A percentile compares a stretch with the other conserved stretches of the same genome.
Conservation (phyloP, 1,284 basidiomycete species). For the Apiotrichum akiyoshidainum region DNA sequence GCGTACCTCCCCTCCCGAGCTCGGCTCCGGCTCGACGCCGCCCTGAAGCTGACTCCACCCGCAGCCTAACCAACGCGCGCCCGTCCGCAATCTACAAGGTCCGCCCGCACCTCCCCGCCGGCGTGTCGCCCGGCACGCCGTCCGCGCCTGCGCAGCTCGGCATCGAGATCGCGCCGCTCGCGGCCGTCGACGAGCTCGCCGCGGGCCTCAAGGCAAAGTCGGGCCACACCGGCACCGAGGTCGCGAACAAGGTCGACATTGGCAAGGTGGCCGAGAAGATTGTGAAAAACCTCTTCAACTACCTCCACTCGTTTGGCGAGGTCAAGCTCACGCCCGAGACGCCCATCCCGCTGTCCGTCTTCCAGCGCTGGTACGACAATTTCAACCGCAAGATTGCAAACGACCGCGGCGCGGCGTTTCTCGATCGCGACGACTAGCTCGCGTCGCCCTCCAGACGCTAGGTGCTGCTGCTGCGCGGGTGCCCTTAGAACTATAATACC, state of each 20-base stretch:
- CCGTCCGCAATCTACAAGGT: constrained; percentile 88
- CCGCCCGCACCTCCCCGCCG: constrained; percentile 56
- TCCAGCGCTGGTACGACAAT: constrained; percentile 77
- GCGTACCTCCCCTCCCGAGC: no score
- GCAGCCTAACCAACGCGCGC: constrained; percentile 82
- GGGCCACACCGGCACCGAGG: constrained; percentile 27
- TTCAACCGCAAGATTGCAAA: constrained; percentile 70
- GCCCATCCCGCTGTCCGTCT: constrained; percentile 68
- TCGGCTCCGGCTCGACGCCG: no score
- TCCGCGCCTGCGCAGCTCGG: constrained; percentile 53
- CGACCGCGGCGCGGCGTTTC: constrained; percentile 64
- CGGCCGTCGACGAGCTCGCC: constrained; percentile 41
- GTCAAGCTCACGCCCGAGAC: constrained; percentile 59
- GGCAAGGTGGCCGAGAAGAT: constrained; percentile 49
- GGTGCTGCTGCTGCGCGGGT: no score
- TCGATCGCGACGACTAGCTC: constrained; percentile 66
- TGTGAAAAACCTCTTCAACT: constrained; percentile 66
- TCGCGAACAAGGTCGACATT: constrained; percentile 36
- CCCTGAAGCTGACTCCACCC: not conserved
- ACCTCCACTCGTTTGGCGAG: constrained; percentile 68
- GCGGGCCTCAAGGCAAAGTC: constrained; percentile 58
- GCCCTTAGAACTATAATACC: no score
- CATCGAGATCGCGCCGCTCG: constrained; percentile 60
- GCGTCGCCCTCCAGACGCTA: no score
- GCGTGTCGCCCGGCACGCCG: constrained; percentile 14